These are phyloP conservation scores for Macrophomina phaseolina DNA, from an alignment of 2,329 filamentous ascomycete genomes.

Conservation along the genomic window DNA sequence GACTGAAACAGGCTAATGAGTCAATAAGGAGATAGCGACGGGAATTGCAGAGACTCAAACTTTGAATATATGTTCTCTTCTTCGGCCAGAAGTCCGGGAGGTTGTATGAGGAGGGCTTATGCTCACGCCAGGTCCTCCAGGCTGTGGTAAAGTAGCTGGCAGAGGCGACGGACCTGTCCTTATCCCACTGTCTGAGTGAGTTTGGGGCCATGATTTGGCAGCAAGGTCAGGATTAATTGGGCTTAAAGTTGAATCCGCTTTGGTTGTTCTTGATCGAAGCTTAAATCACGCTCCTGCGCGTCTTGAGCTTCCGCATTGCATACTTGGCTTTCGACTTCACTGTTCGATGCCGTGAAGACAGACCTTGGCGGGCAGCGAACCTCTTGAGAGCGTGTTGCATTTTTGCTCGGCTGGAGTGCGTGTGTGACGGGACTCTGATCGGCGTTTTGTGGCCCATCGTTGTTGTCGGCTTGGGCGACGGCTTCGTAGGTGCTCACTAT, in stretches of 20 bases:
- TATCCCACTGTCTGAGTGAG: too few species aligned
- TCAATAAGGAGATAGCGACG: too few species aligned
- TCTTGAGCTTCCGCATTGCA: not conserved
- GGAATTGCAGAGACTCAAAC: too few species aligned
- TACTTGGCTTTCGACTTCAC: conserved; percentile 4
- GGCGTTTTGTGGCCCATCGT: not conserved
- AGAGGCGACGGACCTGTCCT: too few species aligned
- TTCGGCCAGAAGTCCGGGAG: too few species aligned
- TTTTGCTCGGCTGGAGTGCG: not conserved
- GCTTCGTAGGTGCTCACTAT: not conserved
- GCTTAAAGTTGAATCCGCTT: too few species aligned
- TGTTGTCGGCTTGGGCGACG: not conserved
- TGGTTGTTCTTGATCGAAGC: not conserved
- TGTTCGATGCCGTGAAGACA: conserved; percentile 9
- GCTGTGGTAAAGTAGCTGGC: too few species aligned
- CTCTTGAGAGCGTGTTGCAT: not conserved
- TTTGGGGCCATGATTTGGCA: not conserved
- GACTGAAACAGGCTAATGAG: too few species aligned
- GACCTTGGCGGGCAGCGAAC: conserved; percentile 10
- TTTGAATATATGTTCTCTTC: too few species aligned
- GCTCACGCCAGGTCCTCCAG: too few species aligned
- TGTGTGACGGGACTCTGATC: not conserved
- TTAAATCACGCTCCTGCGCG: not conserved
- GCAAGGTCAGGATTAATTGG: not conserved
- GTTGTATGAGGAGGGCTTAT: too few species aligned